Evolutionary conservation across 108 stramenopile genomes (phyloP).

Genomic region (Heterococcus sp.): DNA sequence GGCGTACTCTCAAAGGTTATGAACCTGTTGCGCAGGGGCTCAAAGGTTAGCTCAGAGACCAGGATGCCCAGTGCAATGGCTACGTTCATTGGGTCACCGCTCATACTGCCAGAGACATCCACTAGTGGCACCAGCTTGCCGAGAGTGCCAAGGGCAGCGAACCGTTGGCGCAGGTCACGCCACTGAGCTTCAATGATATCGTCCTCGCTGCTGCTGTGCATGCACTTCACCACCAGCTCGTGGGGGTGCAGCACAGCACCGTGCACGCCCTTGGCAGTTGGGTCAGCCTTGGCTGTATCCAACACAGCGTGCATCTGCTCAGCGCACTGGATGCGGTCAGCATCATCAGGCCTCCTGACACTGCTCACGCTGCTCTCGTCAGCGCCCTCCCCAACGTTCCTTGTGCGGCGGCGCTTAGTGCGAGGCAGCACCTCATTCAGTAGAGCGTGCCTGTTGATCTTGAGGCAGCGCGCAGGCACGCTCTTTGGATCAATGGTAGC

Average conservation of each 20-base stretch:
- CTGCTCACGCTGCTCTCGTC: too few relatives aligned
- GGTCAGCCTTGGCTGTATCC: slow-evolving; percentile 1
- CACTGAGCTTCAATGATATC: slow-evolving; percentile 56
- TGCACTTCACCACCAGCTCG: slow-evolving; percentile 50
- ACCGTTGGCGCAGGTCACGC: slow-evolving; percentile 21
- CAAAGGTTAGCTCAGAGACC: slow-evolving; percentile 46
- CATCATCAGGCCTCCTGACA: neutral
- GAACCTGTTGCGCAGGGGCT: slow-evolving; percentile 44
- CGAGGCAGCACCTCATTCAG: slow-evolving; percentile 53
- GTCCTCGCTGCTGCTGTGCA: slow-evolving; percentile 3
- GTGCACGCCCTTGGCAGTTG: slow-evolving; percentile 43
- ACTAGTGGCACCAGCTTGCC: slow-evolving; percentile 53
- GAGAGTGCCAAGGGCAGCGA: slow-evolving; percentile 7
- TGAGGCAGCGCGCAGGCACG: slow-evolving; percentile 29
- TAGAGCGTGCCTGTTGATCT: slow-evolving; percentile 24
- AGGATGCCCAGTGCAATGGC: slow-evolving; percentile 59
- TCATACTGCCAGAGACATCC: slow-evolving; percentile 62
- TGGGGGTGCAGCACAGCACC: slow-evolving; percentile 55
- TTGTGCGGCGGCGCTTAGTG: slow-evolving; percentile 16
- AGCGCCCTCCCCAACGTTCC: too few relatives aligned
- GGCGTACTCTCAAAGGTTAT: slow-evolving; percentile 55
- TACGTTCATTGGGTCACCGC: slow-evolving; percentile 57
- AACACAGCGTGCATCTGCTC: slow-evolving; percentile 24
- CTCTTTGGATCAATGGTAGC: slow-evolving; percentile 39
- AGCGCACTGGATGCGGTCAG: neutral